Base-by-base conservation (phyloP, 305 asterid species). In the Rubia peregrina region DNA sequence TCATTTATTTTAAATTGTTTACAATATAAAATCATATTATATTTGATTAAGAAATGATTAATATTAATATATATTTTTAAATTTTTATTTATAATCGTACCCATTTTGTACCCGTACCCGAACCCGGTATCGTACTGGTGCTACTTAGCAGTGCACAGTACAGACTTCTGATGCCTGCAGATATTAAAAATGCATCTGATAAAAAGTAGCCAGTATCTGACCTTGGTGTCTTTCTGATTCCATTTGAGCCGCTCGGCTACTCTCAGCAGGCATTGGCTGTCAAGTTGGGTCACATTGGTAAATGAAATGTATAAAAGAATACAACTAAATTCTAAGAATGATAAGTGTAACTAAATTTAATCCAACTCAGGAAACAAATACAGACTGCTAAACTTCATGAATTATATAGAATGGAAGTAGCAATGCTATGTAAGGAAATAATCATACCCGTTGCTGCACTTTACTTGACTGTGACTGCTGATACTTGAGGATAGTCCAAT, bases 401-500 rank as follows among this genome's bases (percentile, higher is more conserved):
- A 40, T 6, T 1, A 56, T 63, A 43, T 63, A 16, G 33, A 55
- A 55, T 21, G 26, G 63, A 53, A 11, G 51, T 51, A 71, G 73
- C 42, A 61, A 77, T 64, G 62, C 61, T 68, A 74, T 10, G 30
- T 43, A 62, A 73, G n/a, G 60, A 62, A 69, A 74, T 69, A 71
- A 46, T 24, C 68, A 66, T 87, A 92, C 97, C 90, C 87, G 89
- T 77, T 85, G 88, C 71, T 83, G 96, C 60, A 86, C 72, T 87
- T 84, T 90, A 77, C 74, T 92, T 72, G 79, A 76, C 83, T 88
- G 97, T 65, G 95, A 87, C 81, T 92, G 98, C 82, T 90, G 97
- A 76, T 92, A 90, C 82, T 92, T 92, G 74, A 92, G 83, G 84
- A 92, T 90, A 49, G 98, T 92, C 98, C 98, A 92, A 80, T 92